Conservation (phyloP, 352 stramenopile species). For the Phytopythium litorale region DNA sequence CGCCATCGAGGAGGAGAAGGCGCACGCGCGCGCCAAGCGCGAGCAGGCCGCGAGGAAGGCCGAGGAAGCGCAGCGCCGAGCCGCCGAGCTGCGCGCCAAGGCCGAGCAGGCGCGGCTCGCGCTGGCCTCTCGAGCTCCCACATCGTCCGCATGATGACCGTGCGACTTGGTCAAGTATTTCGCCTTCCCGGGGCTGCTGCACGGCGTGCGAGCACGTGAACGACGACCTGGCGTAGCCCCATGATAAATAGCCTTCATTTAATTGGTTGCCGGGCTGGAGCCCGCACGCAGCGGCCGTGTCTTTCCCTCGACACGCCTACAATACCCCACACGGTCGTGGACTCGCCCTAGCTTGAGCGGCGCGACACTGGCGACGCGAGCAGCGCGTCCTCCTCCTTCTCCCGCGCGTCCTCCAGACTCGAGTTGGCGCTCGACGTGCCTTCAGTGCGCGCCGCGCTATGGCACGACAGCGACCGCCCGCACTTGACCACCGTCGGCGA, state of each 20-base stretch:
- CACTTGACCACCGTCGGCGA: constrained; percentile 12
- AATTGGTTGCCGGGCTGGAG: neutral
- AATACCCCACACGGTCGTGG: neutral
- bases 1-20: constrained; percentile 50
- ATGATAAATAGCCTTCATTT: neutral
- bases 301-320: neutral
- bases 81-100: constrained; percentile 43
- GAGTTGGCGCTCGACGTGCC: constrained; percentile 52
- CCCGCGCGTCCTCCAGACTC: constrained; percentile 46
- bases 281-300: neutral
- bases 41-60: constrained; percentile 50
- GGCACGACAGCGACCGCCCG: constrained; percentile 40
- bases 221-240: neutral
- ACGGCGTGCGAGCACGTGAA: neutral
- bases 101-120: constrained; percentile 46
- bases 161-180: neutral
- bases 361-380: neutral
- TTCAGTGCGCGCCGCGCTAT: constrained; percentile 36
- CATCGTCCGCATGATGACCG: constrained; percentile 13
- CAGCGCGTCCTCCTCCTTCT: constrained; percentile 2
- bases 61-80: constrained; percentile 45
- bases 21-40: constrained; percentile 30
- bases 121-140: constrained; percentile 16
- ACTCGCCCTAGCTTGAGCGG: neutral
- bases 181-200: too few relatives aligned